Percentiles rank a stretch among this genome's conserved stretches.
These are phyloP conservation scores for Ustanciosporium gigantosporum DNA, from an alignment of 1,284 basidiomycete species.

Conservation along the genomic window DNA sequence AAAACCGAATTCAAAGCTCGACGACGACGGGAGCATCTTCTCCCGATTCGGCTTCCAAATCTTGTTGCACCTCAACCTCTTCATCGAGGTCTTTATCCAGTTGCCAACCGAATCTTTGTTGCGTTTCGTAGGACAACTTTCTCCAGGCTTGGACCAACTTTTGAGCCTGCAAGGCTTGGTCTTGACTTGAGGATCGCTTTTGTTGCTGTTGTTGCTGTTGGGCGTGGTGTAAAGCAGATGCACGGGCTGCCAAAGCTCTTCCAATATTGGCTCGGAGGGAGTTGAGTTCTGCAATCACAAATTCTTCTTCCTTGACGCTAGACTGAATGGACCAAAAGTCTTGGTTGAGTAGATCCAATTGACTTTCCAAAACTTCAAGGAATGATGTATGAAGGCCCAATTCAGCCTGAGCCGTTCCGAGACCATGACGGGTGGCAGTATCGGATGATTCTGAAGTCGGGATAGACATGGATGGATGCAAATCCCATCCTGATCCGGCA, in stretches of 20 bases:
- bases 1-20: conserved; percentile 16
- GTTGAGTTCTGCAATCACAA: conserved; percentile 11
- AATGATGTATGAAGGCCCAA: conserved; percentile 13
- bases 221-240: background rate
- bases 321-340: conserved; percentile 28
- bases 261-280: conserved; percentile 18
- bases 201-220: too few species aligned
- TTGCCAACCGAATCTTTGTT: conserved; percentile 14
- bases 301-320: conserved; percentile 1
- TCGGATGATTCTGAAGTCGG: background rate
- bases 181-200: too few species aligned
- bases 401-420: background rate
- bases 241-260: conserved; percentile 4
- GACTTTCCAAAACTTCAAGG: conserved; percentile 4
- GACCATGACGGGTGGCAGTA: background rate
- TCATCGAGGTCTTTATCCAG: conserved; percentile 26
- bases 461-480: conserved; percentile 33
- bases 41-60: conserved; percentile 25
- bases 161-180: background rate
- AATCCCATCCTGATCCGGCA: conserved; percentile 11
- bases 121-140: conserved; percentile 8
- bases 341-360: conserved; percentile 5
- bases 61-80: conserved; percentile 28
- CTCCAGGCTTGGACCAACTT: conserved; percentile 20
- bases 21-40: conserved; percentile 40